Evolutionary conservation across 331 rosid species (phyloP).

Genomic region (Dryas integrifolia): DNA sequence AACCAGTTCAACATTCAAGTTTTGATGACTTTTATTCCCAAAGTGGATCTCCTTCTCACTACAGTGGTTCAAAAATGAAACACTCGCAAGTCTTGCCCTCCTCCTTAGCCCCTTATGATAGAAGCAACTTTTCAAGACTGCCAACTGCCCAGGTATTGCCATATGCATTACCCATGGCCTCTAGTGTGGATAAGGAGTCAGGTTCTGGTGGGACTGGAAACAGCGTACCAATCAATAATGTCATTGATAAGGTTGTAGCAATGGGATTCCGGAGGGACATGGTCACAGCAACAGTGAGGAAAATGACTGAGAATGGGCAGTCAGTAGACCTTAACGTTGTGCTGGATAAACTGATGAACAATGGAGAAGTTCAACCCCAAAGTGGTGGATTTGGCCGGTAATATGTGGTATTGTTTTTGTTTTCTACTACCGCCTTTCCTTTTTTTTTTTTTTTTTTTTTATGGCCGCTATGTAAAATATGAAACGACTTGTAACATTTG

Average conservation of each 20-base stretch:
- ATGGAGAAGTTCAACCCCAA: constrained; percentile 25
- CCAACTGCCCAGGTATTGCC: constrained; percentile 34
- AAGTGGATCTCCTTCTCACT: constrained; percentile 19
- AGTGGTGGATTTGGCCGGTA: constrained; percentile 22
- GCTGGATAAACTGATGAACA: constrained; percentile 42
- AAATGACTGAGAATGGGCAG: constrained; percentile 37
- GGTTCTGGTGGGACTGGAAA: constrained; percentile 30
- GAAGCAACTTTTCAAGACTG: constrained; percentile 20
- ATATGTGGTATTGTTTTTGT: background rate
- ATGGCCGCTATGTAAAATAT: background rate
- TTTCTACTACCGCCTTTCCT: no score
- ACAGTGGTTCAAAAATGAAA: constrained; percentile 22
- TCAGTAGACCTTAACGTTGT: constrained; percentile 43
- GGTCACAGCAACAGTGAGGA: constrained; percentile 43
- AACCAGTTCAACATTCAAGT: constrained; percentile 26
- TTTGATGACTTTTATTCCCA: constrained; percentile 16
- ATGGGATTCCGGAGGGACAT: constrained; percentile 53
- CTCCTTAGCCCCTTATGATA: constrained; percentile 15
- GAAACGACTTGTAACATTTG: background rate
- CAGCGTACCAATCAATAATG: constrained; percentile 31
- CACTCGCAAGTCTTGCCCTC: constrained; percentile 1
- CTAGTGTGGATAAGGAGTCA: constrained; percentile 31
- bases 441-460: background rate
- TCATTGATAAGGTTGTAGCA: constrained; percentile 39
- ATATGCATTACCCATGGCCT: constrained; percentile 47